Evolutionary conservation across 495 filamentous ascomycete species (phyloP), one percentile per base, ranked within the genome.

Genomic region (Penicillium malachiteum): DNA sequence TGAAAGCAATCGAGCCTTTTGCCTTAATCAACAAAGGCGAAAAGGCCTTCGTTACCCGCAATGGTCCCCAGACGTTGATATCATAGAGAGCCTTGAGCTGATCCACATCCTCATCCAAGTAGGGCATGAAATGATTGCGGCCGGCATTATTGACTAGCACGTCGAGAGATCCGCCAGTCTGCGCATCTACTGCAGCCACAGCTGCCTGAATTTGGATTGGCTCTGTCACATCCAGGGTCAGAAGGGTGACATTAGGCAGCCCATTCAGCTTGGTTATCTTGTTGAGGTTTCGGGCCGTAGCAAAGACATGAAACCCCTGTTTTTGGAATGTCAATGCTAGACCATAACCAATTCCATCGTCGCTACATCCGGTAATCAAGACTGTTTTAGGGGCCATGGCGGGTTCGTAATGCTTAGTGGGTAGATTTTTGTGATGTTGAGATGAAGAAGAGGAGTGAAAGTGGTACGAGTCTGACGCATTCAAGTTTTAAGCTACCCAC

Each of bases 141-240:
- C 77, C 82, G 44, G 82, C 79, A 54, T 85, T 85, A 60, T 86
- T 85, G 42, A 86, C 65, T 6, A 87, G 71, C 17, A 77, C 64
- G 47, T 81, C 75, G 7, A 87, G 71, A 12, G 48, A 54, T 3
- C 66, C 66, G 7, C 40, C 53, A 0, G 60, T 66, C 16, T 51
- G 50, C 3, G 16, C 31, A 11, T 26, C 30, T 2, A 57, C 49
- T 7, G 44, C 44, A 10, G 2, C 5, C 7, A 26, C 26, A 12
- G 46, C 47, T 6, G 39, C 40, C 1, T 34, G 46, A 53, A 83
- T 79, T 1, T 74, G 76, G 7, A 60, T 55, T 56, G 45, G 12
- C n/a, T 39, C 14, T 13, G 30, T 21, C 21, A 58, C 50, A 30
- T 58, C 56, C 1, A 58, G 21, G 5, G 26, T 12, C 11, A 58